Conservation (phyloP, 116 monocot genomes). For the Papilionanthe hybrid region DNA sequence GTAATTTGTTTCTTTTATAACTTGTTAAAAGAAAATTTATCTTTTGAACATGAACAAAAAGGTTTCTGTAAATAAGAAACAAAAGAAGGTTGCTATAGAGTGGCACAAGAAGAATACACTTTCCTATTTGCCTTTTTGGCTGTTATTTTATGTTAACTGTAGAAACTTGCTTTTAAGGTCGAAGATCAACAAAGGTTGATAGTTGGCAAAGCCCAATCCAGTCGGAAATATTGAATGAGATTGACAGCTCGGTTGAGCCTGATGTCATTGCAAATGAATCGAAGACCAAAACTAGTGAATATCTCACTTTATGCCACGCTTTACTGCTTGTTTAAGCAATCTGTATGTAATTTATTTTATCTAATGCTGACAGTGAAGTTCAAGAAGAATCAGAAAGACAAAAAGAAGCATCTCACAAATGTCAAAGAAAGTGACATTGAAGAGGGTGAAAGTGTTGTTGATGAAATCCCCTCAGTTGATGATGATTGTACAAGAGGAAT, state of each 20-base stretch:
- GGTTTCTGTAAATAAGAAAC: background rate
- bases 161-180: background rate
- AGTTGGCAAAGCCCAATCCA: background rate
- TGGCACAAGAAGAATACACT: background rate
- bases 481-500: conserved; percentile 47
- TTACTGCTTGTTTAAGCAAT: background rate
- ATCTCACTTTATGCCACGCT: background rate
- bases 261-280: background rate
- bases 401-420: background rate
- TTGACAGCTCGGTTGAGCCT: background rate
- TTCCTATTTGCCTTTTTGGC: background rate
- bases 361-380: conserved; percentile 9
- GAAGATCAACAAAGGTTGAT: background rate
- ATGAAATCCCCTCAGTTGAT: conserved; percentile 35
- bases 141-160: background rate
- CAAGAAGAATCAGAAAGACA: conserved; percentile 9
- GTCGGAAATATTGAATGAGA: background rate
- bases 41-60: background rate
- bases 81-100: background rate
- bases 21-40: background rate
- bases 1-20: background rate
- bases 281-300: background rate
- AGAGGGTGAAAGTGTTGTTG: conserved; percentile 12
- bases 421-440: background rate
- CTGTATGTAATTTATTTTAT: background rate